These are phyloP conservation scores for Silene uniflora DNA, from an alignment of 148 eudicot species.

Conservation along the genomic window DNA sequence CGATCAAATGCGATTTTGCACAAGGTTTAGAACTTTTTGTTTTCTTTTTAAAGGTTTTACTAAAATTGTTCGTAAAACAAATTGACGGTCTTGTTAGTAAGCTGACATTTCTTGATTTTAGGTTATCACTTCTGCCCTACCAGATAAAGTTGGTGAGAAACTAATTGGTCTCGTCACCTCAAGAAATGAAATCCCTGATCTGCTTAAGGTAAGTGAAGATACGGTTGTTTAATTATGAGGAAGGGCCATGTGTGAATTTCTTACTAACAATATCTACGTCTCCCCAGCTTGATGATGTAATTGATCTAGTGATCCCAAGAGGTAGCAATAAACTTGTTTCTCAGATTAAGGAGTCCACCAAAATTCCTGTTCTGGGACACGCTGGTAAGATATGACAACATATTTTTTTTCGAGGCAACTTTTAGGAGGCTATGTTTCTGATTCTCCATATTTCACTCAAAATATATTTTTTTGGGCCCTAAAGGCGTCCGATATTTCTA, in stretches of 20 bases:
- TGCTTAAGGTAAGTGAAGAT: constrained; percentile 56
- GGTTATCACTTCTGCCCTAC: constrained; percentile 84
- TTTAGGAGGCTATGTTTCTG: neutral
- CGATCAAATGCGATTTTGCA: constrained; percentile 83
- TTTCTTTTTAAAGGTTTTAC: neutral
- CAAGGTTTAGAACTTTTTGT: constrained; percentile 47
- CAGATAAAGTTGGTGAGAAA: constrained; percentile 66
- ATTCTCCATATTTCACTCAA: too few relatives aligned
- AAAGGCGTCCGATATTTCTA: too few relatives aligned
- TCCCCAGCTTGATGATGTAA: constrained; percentile 89
- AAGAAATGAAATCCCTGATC: constrained; percentile 88
- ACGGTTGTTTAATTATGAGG: neutral
- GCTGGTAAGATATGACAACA: too few relatives aligned
- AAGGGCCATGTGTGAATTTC: neutral
- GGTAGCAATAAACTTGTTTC: constrained; percentile 98
- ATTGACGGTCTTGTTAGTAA: neutral
- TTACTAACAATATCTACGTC: constrained; percentile 15
- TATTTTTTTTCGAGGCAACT: too few relatives aligned
- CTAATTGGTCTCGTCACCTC: constrained; percentile 86
- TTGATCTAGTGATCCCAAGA: constrained; percentile 98
- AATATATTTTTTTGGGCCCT: too few relatives aligned
- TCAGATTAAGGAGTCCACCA: constrained; percentile 90
- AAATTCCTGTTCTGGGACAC: constrained; percentile 96
- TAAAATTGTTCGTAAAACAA: neutral
- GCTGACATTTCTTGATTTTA: constrained; percentile 18